Evolutionary conservation across 1,139 yeast species (phyloP), one percentile per base, ranked within the genome.

Genomic region (Diutina mesorugosa): DNA sequence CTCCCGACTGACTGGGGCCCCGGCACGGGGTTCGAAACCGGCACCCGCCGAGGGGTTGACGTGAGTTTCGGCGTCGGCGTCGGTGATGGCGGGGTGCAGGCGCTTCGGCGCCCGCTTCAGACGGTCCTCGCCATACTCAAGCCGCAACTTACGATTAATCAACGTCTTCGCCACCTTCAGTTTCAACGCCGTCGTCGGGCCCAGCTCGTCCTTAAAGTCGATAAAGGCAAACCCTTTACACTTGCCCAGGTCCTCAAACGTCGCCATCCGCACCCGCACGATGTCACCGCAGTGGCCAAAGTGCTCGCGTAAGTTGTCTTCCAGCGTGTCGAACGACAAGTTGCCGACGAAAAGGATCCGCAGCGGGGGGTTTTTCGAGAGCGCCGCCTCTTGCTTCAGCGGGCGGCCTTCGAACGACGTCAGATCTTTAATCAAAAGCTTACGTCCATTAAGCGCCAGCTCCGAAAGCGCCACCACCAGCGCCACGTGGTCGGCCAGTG

Each of bases 151-250:
- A 66, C 97, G 78, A 60, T 87, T 87, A 59, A 87, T 82, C 59
- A 90, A 74, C 61, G 76, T 81, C 64, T 81, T 81, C 60, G 90
- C 83, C 26, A 78, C 65, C 66, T 84, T 87, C 60, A 90, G 93
- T 62, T 80, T 84, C 60, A 93, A 74, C 0, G 97, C 98, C 52
- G 77, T 76, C 0, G 95, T 87, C 51, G 97, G 91, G 4, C 95
- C 91, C 38, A 80, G 81, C 61, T 86, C 87, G 62, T 85, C 85
- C 62, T 76, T 80, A 72, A 91, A 93, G 69, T 93, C 99, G 50
- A 93, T 73, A 66, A 93, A 93, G 1, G 97, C 93, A 75, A 91
- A 93, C 1, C 99, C 99, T 69, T 93, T 93, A 74, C 98, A 93
- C 68, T 90, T 91, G 1, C 98, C 98, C 51, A 88, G 76, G 66